Percentiles rank a stretch among this genome's conserved stretches.
phyloP scores from a whole-genome alignment of 2,329 filamentous ascomycete genomes.

The Huntiella savannae region DNA sequence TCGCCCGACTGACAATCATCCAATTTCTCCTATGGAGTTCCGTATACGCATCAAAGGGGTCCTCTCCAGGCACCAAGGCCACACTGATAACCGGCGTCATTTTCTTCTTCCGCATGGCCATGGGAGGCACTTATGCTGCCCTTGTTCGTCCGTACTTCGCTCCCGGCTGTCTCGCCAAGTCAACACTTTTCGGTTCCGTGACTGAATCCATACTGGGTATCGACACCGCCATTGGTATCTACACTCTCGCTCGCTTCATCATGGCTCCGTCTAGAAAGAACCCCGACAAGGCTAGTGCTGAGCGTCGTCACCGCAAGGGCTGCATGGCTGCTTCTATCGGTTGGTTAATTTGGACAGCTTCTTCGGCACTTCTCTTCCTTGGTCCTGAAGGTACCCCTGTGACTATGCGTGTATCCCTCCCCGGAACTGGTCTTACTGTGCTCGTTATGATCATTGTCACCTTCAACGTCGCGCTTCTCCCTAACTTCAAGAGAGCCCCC shows the following conservation, averaged over 20 bases:
- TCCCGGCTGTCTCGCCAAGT: slow-evolving; percentile 31
- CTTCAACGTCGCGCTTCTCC: slow-evolving; percentile 22
- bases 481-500: slow-evolving; percentile 15
- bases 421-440: slow-evolving; percentile 29
- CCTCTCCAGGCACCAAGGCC: slow-evolving; percentile 16
- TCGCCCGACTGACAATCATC: slow-evolving; percentile 32
- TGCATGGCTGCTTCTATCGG: slow-evolving; percentile 24
- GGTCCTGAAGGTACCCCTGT: slow-evolving; percentile 26
- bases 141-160: slow-evolving; percentile 33
- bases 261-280: slow-evolving; percentile 13
- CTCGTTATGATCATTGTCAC: slow-evolving; percentile 22
- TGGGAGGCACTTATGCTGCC: slow-evolving; percentile 35
- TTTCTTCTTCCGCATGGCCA: slow-evolving; percentile 28
- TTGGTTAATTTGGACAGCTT: slow-evolving; percentile 34
- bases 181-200: slow-evolving; percentile 25
- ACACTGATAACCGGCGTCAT: slow-evolving; percentile 26
- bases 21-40: slow-evolving; percentile 34
- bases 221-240: slow-evolving; percentile 23
- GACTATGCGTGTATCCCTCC: slow-evolving; percentile 28
- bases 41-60: background rate
- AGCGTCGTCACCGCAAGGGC: slow-evolving; percentile 21
- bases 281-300: slow-evolving; percentile 19
- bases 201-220: slow-evolving; percentile 27
- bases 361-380: slow-evolving; percentile 31
- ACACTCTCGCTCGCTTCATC: slow-evolving; percentile 23